These are phyloP conservation scores for Herpetomonas muscarum DNA, from an alignment of 208 protist genomes.

Conservation along the genomic window DNA sequence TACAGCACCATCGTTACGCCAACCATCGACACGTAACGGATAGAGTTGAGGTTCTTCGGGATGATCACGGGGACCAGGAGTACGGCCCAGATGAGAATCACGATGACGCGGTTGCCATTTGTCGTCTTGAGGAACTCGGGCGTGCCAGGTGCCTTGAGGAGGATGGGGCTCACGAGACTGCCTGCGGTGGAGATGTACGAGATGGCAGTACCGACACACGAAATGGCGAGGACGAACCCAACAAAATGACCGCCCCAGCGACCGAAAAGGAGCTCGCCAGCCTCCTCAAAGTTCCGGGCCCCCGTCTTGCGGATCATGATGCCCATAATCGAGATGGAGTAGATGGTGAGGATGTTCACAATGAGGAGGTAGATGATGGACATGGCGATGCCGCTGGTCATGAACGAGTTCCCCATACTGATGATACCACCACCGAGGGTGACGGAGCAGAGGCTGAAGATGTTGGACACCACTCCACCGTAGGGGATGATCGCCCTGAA, in stretches of 20 bases:
- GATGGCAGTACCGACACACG: conserved; percentile 48
- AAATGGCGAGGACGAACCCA: conserved; percentile 35
- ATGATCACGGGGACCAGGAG: conserved; percentile 65
- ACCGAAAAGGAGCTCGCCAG: conserved; percentile 50
- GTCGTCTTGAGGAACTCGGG: conserved; percentile 33
- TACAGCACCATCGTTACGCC: conserved; percentile 46
- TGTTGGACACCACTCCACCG: too few species aligned
- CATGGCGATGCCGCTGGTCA: conserved; percentile 44
- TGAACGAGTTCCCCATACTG: conserved; percentile 46
- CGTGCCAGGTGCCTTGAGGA: conserved; percentile 11
- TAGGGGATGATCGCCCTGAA: too few species aligned
- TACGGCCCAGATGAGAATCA: conserved; percentile 30
- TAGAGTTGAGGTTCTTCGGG: conserved; percentile 65
- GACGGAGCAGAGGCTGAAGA: conserved; percentile 38
- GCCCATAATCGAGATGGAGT: conserved; percentile 52
- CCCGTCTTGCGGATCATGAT: conserved; percentile 43
- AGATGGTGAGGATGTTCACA: conserved; percentile 46
- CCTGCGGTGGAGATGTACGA: conserved; percentile 53
- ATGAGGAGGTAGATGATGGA: conserved; percentile 54
- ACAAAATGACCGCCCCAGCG: conserved; percentile 45
- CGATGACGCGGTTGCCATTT: conserved; percentile 33
- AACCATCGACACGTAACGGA: conserved; percentile 57
- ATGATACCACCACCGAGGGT: conserved; percentile 63
- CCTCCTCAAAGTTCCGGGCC: conserved; percentile 32
- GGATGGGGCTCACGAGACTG: conserved; percentile 29